Conservation (phyloP, 495 filamentous ascomycete genomes). For the Penicillium ochrochloron region DNA sequence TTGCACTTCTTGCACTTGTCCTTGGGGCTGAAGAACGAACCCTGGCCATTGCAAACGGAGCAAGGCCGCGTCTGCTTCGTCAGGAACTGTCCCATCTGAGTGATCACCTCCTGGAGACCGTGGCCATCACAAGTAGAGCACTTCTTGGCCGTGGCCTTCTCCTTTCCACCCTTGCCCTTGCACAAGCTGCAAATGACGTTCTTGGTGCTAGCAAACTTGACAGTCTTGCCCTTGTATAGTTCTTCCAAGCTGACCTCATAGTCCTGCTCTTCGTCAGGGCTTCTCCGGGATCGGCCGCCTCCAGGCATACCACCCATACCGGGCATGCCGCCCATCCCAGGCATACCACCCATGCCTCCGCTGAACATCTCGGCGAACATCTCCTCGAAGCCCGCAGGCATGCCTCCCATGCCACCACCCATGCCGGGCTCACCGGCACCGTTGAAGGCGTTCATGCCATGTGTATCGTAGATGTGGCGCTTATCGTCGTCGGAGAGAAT, state of each 20-base stretch:
- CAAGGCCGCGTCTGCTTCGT: conserved; percentile 76
- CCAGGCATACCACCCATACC: conserved; percentile 53
- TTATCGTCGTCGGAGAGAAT: conserved; percentile 97
- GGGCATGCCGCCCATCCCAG: conserved; percentile 48
- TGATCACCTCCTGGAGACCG: conserved; percentile 72
- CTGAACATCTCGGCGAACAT: conserved; percentile 78
- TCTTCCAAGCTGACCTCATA: conserved; percentile 92
- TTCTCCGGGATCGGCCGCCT: conserved; percentile 66
- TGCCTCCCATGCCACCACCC: conserved; percentile 67
- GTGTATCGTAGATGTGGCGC: conserved; percentile 85
- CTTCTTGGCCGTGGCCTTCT: conserved; percentile 82
- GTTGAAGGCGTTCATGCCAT: conserved; percentile 96
- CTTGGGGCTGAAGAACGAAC: conserved; percentile 86
- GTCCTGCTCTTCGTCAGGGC: conserved; percentile 82
- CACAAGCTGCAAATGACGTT: conserved; percentile 86
- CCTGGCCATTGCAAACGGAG: conserved; percentile 77
- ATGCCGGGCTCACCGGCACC: conserved; percentile 65
- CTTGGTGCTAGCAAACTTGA: conserved; percentile 91
- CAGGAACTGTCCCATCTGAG: conserved; percentile 78
- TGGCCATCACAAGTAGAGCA: conserved; percentile 82
- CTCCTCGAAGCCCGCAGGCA: conserved; percentile 88
- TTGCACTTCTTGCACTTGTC: conserved; percentile 99
- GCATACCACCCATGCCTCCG: conserved; percentile 63
- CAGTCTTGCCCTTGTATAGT: conserved; percentile 97
- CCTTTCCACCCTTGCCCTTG: conserved; percentile 89